Conservation (phyloP, 2,329 filamentous ascomycete species). For the Knufia petricola region DNA sequence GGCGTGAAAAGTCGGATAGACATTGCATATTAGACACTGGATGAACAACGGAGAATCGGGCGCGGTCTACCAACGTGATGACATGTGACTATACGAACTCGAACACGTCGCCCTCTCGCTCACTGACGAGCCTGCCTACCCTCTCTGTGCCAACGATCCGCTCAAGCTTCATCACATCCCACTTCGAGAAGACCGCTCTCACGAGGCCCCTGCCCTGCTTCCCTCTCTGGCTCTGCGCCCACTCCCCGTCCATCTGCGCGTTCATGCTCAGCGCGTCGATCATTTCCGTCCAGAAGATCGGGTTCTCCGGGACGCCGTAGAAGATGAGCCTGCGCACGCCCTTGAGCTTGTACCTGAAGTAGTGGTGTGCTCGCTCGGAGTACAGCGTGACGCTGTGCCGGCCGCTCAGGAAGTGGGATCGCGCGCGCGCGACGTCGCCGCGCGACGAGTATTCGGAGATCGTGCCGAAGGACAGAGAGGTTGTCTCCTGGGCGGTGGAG, state of each 20-base stretch:
- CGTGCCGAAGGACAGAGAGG: constrained; percentile 61
- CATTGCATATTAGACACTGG: too few relatives aligned
- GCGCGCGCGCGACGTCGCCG: constrained; percentile 68
- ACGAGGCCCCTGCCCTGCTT: constrained; percentile 41
- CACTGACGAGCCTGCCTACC: constrained; percentile 72
- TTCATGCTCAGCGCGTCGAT: constrained; percentile 33
- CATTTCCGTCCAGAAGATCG: constrained; percentile 40
- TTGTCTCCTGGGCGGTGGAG: constrained; percentile 53
- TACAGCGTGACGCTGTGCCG: constrained; percentile 78
- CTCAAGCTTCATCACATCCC: constrained; percentile 82
- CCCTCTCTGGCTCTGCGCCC: constrained; percentile 44
- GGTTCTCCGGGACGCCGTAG: constrained; percentile 85
- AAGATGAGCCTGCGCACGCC: constrained; percentile 79
- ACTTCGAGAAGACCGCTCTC: constrained; percentile 66
- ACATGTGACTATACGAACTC: constrained; percentile 56
- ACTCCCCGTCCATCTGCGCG: constrained; percentile 45
- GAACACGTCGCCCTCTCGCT: constrained; percentile 78
- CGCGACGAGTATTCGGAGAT: constrained; percentile 81
- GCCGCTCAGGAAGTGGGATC: constrained; percentile 78
- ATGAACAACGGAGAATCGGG: too few relatives aligned
- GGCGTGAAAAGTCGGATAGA: too few relatives aligned
- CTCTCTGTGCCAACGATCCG: constrained; percentile 73
- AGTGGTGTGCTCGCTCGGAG: constrained; percentile 93
- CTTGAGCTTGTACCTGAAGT: constrained; percentile 72
- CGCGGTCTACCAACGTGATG: too few relatives aligned